Evolutionary conservation across 2,329 filamentous ascomycete genomes (phyloP), one percentile per base, ranked within the genome.

Genomic region (Corinectria fuckeliana): DNA sequence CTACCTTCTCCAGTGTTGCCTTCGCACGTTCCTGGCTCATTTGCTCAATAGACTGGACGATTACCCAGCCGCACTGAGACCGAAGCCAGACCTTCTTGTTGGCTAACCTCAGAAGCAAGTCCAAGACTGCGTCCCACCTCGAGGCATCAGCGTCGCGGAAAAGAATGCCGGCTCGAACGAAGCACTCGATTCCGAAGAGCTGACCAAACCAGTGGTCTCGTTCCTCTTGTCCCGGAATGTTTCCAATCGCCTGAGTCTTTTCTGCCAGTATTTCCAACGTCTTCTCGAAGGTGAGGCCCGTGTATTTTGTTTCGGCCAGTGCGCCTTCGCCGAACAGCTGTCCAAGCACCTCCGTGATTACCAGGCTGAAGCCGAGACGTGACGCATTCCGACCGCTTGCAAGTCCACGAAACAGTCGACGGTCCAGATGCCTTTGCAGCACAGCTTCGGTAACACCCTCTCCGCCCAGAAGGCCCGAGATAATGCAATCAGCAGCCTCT

Each of bases 311-410:
- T 26, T 76, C 69, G 9, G 77, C 75, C 14, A 83, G 71, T 6
- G 78, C 70, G 38, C 80, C 76, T 13, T 79, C 67, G 1, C 85
- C 85, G 69, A 90, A 91, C 5, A 93, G 77, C 70, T 94, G 87
- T 4, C 85, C 82, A 42, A 97, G 74, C 8, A 96, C 79, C 75
- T 97, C 93, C 0, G 93, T 90, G 66, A 98, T 79, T 0, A 94
- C 94, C 55, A 97, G 83, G 53, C 92, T 96, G 74, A 96, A 97
- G 3, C 95, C 95, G 50, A 95, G 80, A 23, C 95, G 85, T 16
- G 94, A 92, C 11, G 91, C 92, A 78, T 97, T 97, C 57, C 92
- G 88, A 54, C 92, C 90, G 74, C 93, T 97, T 61, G 93, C 93
- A 16, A 98, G 86, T 38, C 95, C 95, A 54, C 91, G 88, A 74